Evolutionary conservation across 352 stramenopile species (phyloP).

Genomic region (Pythium apleroticum): DNA sequence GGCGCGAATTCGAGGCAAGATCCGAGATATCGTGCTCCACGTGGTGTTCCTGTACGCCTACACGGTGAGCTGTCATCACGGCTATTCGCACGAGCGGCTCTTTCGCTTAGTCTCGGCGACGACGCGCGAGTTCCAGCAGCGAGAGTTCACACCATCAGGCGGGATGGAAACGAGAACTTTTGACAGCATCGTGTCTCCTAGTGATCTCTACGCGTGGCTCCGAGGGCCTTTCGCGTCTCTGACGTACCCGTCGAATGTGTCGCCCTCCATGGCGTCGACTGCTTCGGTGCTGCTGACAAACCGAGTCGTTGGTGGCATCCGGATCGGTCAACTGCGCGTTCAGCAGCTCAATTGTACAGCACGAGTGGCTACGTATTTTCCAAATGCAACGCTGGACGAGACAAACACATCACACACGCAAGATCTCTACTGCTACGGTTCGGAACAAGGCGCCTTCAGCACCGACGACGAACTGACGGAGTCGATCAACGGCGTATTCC

Average conservation of each 20-base stretch:
- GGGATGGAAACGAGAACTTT: constrained; percentile 19
- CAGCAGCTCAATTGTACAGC: constrained; percentile 34
- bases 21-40: constrained; percentile 51
- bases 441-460: constrained; percentile 23
- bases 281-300: constrained; percentile 24
- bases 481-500: constrained; percentile 29
- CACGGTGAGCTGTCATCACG: constrained; percentile 31
- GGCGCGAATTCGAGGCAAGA: constrained; percentile 39
- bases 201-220: constrained; percentile 37
- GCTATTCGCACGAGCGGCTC: constrained; percentile 34
- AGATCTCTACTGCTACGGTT: constrained; percentile 31
- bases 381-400: constrained; percentile 6
- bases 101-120: constrained; percentile 37
- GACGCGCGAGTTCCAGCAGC: constrained; percentile 27
- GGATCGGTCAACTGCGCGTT: constrained; percentile 49
- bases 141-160: neutral
- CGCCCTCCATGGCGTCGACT: neutral
- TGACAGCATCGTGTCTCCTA: constrained; percentile 19
- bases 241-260: constrained; percentile 19
- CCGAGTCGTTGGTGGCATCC: constrained; percentile 43
- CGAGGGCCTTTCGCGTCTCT: constrained; percentile 30
- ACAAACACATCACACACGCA: neutral
- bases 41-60: constrained; percentile 47
- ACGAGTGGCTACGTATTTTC: constrained; percentile 34
- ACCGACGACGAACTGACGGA: constrained; percentile 22